Evolutionary conservation across 148 eudicot genomes (phyloP).

Genomic region (Persicaria tinctoria): DNA sequence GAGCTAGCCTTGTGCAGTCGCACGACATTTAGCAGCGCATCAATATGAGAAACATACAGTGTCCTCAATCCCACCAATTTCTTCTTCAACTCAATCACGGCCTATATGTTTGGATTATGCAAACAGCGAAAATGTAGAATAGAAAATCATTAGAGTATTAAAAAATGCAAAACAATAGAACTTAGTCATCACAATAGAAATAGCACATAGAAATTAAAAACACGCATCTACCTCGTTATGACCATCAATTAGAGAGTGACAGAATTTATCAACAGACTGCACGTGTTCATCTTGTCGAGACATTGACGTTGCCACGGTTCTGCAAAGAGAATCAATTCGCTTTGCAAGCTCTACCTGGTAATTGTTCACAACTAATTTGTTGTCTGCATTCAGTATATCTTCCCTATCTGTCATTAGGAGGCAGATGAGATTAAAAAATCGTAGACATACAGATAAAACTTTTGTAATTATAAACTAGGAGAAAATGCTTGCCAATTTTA

Average conservation of each 20-base stretch:
- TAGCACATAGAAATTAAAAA: background rate
- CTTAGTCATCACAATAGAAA: background rate
- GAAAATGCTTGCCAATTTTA: slow-evolving; percentile 48
- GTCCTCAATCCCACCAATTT: slow-evolving; percentile 55
- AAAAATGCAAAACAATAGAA: background rate
- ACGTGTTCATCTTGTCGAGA: slow-evolving; percentile 68
- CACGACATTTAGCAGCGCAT: slow-evolving; percentile 85
- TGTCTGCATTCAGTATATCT: slow-evolving; percentile 66
- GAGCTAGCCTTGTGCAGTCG: slow-evolving; percentile 75
- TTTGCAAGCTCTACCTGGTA: slow-evolving; percentile 58
- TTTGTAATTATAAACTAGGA: background rate
- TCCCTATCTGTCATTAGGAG: slow-evolving; percentile 50
- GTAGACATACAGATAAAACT: background rate
- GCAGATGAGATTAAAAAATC: background rate
- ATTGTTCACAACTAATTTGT: slow-evolving; percentile 60
- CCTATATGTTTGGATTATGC: slow-evolving; percentile 28
- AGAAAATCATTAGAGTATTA: background rate
- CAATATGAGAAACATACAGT: slow-evolving; percentile 71
- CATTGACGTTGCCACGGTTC: slow-evolving; percentile 50
- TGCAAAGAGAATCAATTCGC: slow-evolving; percentile 52
- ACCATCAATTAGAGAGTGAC: slow-evolving; percentile 52
- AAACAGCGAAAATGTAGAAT: background rate
- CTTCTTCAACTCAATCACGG: slow-evolving; percentile 57
- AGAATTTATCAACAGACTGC: slow-evolving; percentile 53
- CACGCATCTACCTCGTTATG: slow-evolving; percentile 54